Conservation (phyloP, 768 basidiomycete species). For the Termitomyces sp. region DNA sequence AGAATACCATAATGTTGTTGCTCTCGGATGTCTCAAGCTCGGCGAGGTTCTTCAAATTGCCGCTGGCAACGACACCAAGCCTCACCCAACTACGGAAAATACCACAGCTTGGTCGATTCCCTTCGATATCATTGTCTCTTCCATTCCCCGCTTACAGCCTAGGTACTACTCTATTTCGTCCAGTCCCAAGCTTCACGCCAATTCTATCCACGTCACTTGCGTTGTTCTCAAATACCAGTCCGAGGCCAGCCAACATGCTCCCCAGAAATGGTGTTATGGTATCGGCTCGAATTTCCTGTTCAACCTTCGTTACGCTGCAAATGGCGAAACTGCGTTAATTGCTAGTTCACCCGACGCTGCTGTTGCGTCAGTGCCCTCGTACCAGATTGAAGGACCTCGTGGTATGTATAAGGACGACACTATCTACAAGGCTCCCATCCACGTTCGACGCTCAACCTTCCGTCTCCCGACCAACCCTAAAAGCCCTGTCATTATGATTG, state of each 20-base stretch:
- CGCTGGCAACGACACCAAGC: constrained; percentile 68
- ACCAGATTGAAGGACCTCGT: constrained; percentile 88
- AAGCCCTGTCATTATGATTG: constrained; percentile 98
- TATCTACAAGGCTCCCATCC: constrained; percentile 83
- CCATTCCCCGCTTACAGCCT: constrained; percentile 90
- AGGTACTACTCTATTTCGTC: constrained; percentile 99
- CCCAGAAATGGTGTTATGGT: constrained; percentile 73
- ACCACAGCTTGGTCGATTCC: constrained; percentile 89
- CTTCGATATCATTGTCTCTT: constrained; percentile 94
- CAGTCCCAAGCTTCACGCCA: constrained; percentile 88
- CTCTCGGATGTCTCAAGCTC: constrained; percentile 82
- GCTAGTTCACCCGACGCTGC: constrained; percentile 28
- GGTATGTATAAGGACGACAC: constrained; percentile 70
- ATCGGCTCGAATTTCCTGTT: constrained; percentile 94
- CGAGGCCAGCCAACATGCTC: constrained; percentile 42
- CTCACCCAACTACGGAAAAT: constrained; percentile 57
- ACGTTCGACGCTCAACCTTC: constrained; percentile 96
- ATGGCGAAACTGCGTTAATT: constrained; percentile 47
- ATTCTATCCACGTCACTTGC: constrained; percentile 87
- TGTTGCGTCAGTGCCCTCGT: constrained; percentile 51
- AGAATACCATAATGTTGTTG: constrained; percentile 71
- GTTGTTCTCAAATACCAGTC: constrained; percentile 95
- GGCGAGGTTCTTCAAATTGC: constrained; percentile 91
- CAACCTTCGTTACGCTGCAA: constrained; percentile 79
- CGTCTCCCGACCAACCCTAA: constrained; percentile 96